Percentiles rank a stretch among this genome's conserved stretches.
phyloP scores from a whole-genome alignment of 495 filamentous ascomycete species.

The Usnea hakonensis region DNA sequence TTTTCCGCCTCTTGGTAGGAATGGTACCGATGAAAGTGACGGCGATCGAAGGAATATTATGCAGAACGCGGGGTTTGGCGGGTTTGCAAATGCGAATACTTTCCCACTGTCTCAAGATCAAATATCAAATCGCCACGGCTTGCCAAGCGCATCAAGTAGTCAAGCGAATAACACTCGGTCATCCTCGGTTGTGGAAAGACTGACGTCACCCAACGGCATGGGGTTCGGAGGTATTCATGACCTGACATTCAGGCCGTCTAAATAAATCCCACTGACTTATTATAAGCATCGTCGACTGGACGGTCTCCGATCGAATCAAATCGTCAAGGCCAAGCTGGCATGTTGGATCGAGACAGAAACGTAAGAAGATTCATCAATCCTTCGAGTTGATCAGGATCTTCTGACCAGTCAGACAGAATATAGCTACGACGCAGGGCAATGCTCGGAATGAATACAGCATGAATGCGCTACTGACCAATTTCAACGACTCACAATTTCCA shows the following conservation, averaged over 20 bases:
- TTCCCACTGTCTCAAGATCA: conserved; percentile 32
- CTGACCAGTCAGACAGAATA: neutral
- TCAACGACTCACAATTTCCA: conserved; percentile 27
- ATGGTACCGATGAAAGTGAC: conserved; percentile 59
- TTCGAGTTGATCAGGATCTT: neutral
- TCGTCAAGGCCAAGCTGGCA: conserved; percentile 18
- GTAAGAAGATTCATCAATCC: conserved; percentile 15
- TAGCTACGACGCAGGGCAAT: conserved; percentile 9
- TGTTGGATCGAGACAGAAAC: conserved; percentile 28
- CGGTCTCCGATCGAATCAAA: conserved; percentile 28
- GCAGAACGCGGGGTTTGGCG: conserved; percentile 58
- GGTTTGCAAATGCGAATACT: conserved; percentile 40
- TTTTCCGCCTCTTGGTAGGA: conserved; percentile 73
- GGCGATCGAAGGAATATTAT: conserved; percentile 57
- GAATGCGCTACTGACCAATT: conserved; percentile 10
- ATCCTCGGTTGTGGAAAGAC: conserved; percentile 23
- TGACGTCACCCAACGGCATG: conserved; percentile 24
- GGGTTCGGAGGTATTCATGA: conserved; percentile 15
- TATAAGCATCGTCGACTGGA: conserved; percentile 6
- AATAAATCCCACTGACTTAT: neutral
- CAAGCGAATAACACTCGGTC: conserved; percentile 28
- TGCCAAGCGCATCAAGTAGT: conserved; percentile 52
- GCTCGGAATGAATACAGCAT: conserved; percentile 8
- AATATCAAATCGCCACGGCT: conserved; percentile 40
- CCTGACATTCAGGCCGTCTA: neutral